phyloP scores from a whole-genome alignment of 2,329 filamentous ascomycete genomes.

The Verticillium longisporum region DNA sequence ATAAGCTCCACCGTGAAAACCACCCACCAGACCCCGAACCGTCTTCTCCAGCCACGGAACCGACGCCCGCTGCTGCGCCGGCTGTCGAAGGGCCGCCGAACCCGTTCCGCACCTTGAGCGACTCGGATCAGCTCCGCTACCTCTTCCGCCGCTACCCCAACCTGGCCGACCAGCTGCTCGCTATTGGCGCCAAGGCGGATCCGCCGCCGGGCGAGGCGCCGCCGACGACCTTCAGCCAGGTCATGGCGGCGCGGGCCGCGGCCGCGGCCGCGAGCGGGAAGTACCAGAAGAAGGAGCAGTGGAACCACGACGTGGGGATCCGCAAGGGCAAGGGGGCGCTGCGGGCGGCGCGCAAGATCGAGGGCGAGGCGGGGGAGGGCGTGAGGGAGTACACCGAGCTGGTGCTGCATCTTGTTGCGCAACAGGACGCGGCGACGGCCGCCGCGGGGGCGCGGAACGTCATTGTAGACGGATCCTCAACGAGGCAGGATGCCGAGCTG shows the following conservation, averaged over 20 bases:
- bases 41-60: slow-evolving; percentile 11
- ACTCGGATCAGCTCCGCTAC: slow-evolving; percentile 38
- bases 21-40: slow-evolving; percentile 35
- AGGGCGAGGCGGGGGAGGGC: slow-evolving; percentile 50
- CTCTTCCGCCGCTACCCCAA: slow-evolving; percentile 48
- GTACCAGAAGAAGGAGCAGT: slow-evolving; percentile 31
- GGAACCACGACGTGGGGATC: slow-evolving; percentile 53
- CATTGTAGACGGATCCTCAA: slow-evolving; percentile 16
- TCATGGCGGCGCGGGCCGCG: slow-evolving; percentile 10
- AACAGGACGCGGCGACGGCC: slow-evolving; percentile 1
- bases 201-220: slow-evolving; percentile 25
- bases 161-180: slow-evolving; percentile 37
- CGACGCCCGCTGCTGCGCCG: slow-evolving; percentile 21
- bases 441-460: background rate
- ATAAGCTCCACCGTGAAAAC: slow-evolving; percentile 42
- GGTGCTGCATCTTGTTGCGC: slow-evolving; percentile 40
- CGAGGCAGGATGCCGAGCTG: slow-evolving; percentile 38
- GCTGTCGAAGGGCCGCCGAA: slow-evolving; percentile 21
- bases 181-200: slow-evolving; percentile 43
- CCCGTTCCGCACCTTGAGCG: slow-evolving; percentile 45
- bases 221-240: slow-evolving; percentile 10
- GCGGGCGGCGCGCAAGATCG: slow-evolving; percentile 39
- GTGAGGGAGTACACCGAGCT: slow-evolving; percentile 55
- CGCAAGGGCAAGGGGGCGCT: slow-evolving; percentile 48
- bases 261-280: slow-evolving; percentile 5